phyloP scores from a whole-genome alignment of 1,284 basidiomycete species.

The Malassezia sp. region DNA sequence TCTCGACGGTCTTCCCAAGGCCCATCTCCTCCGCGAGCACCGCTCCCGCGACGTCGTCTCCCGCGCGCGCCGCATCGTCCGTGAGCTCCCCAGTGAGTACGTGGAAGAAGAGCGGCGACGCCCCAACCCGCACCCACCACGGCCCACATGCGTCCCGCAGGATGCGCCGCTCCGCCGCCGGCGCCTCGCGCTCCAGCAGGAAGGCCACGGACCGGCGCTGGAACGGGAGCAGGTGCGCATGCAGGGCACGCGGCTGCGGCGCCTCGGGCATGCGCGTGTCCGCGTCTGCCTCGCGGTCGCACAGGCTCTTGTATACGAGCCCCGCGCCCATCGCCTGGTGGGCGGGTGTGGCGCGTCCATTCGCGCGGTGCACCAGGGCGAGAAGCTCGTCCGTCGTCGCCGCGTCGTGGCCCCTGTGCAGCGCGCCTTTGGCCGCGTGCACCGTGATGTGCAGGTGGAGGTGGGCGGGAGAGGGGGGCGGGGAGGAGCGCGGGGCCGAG shows the following conservation, averaged over 20 bases:
- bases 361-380: too few relatives aligned
- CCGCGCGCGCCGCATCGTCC: conserved; percentile 4
- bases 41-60: conserved; percentile 23
- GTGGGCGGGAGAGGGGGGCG: too few relatives aligned
- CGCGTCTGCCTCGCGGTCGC: conserved; percentile 10
- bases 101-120: conserved; percentile 22
- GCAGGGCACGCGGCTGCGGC: conserved; percentile 25
- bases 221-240: conserved; percentile 32
- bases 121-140: conserved; percentile 26
- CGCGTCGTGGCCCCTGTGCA: too few relatives aligned
- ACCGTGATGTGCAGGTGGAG: too few relatives aligned
- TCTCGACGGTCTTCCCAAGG: conserved; percentile 48
- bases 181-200: conserved; percentile 34
- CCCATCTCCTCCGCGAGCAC: conserved; percentile 48
- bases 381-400: too few relatives aligned
- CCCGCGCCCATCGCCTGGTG: conserved; percentile 10
- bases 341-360: too few relatives aligned
- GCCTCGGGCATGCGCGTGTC: conserved; percentile 12
- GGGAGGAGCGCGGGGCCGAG: too few relatives aligned
- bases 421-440: too few relatives aligned
- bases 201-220: conserved; percentile 33
- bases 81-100: conserved; percentile 26
- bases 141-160: conserved; percentile 23
- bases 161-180: background rate
- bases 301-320: conserved; percentile 26